phyloP scores from a whole-genome alignment of 805 yeast species.

The Kodamaea hsintzibuensis region DNA sequence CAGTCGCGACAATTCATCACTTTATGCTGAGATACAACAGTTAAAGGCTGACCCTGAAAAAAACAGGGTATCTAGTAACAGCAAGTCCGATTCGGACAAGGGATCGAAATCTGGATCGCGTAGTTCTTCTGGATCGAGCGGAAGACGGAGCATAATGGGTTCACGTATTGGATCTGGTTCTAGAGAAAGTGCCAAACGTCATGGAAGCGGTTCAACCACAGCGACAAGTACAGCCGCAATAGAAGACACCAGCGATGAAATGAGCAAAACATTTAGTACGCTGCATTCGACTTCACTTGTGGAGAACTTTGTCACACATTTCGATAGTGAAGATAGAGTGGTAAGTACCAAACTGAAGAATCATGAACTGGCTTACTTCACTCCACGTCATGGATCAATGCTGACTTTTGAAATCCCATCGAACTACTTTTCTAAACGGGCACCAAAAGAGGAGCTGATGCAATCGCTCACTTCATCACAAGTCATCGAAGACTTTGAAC shows the following conservation, averaged over 20 bases:
- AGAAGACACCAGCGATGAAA: conserved; percentile 6
- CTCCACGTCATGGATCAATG: conserved; percentile 4
- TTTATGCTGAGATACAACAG: conserved; percentile 23
- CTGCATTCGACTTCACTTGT: conserved; percentile 1
- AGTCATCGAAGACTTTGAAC: conserved; percentile 28
- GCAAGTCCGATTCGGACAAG: neutral
- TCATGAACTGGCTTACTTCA: neutral
- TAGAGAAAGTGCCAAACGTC: neutral
- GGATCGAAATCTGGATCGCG: neutral
- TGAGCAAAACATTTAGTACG: conserved; percentile 4
- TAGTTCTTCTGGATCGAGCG: neutral
- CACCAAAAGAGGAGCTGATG: conserved; percentile 18
- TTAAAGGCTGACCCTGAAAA: conserved; percentile 16
- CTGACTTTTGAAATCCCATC: conserved; percentile 14
- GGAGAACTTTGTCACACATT: conserved; percentile 8
- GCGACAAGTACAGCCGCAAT: conserved; percentile 6
- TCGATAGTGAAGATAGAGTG: conserved; percentile 5
- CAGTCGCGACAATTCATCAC: conserved; percentile 26
- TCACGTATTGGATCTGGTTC: neutral
- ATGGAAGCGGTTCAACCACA: conserved; percentile 5
- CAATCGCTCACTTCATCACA: conserved; percentile 30
- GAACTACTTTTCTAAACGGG: conserved; percentile 9
- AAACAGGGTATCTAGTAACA: neutral
- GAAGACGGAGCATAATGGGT: neutral
- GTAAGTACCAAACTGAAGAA: neutral